A percentile compares a stretch with the other conserved stretches of the same genome.
Evolutionary conservation across 2,329 filamentous ascomycete species (phyloP).

Genomic region (Verticillium nubilum): DNA sequence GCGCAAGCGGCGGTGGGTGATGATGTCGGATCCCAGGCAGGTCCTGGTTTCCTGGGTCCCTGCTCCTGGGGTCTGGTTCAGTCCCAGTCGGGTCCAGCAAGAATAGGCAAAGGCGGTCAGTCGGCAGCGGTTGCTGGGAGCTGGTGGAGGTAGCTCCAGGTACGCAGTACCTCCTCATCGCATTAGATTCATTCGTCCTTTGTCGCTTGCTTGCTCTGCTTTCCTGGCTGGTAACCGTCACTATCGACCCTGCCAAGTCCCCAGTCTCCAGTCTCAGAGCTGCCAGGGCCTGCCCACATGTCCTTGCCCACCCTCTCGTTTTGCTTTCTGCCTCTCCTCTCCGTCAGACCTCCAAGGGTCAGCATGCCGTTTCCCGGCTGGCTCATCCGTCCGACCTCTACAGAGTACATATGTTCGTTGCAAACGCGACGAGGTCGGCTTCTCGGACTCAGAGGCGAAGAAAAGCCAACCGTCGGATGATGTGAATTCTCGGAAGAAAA

Average conservation of each 20-base stretch:
- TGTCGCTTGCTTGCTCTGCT: not conserved
- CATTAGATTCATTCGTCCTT: not conserved
- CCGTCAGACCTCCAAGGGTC: not conserved
- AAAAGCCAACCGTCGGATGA: not conserved
- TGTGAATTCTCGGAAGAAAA: not conserved
- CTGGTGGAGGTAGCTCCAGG: not conserved
- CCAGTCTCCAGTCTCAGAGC: slow-evolving; percentile 12
- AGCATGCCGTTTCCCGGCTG: too few species aligned
- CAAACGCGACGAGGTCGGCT: too few species aligned
- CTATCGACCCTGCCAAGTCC: slow-evolving; percentile 8
- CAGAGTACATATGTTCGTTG: too few species aligned
- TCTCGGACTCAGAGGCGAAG: too few species aligned
- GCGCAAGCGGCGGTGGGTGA: slow-evolving; percentile 5
- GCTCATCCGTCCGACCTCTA: not conserved
- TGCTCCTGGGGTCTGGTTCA: not conserved
- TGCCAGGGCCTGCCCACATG: slow-evolving; percentile 4
- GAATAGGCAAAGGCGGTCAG: not conserved
- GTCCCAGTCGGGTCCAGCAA: not conserved
- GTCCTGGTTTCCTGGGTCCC: not conserved
- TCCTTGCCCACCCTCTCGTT: not conserved
- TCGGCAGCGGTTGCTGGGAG: not conserved
- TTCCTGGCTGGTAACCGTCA: too few species aligned
- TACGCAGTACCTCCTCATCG: not conserved
- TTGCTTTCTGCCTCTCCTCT: not conserved
- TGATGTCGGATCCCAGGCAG: slow-evolving; percentile 5